Evolutionary conservation across 306 rosid species (phyloP).

Genomic region (Cucumis melo): DNA sequence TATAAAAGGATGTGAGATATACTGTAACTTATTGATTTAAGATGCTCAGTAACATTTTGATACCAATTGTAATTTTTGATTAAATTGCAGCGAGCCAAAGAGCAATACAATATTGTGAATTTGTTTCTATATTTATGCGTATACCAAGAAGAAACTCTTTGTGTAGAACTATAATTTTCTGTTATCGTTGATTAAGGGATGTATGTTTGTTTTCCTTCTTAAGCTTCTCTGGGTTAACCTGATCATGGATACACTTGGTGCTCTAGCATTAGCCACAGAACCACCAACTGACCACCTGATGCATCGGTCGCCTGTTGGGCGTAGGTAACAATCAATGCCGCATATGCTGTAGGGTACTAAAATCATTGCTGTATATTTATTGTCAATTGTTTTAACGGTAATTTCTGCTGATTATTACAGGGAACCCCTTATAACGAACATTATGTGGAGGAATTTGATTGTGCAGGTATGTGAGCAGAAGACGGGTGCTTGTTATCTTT

Average conservation of each 20-base stretch:
- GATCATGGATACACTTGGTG: conserved; percentile 98
- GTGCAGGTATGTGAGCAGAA: conserved; percentile 46
- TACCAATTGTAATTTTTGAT: not conserved
- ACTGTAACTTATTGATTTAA: not conserved
- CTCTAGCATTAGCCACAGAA: conserved; percentile 96
- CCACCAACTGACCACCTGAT: conserved; percentile 90
- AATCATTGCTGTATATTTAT: not conserved
- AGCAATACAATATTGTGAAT: not conserved
- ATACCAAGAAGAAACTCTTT: not conserved
- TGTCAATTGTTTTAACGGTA: not conserved
- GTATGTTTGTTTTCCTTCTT: conserved; percentile 13
- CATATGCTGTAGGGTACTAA: not conserved
- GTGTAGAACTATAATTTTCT: too few species aligned
- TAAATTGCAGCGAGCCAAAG: not conserved
- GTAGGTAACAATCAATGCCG: conserved; percentile 47
- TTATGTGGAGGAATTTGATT: conserved; percentile 93
- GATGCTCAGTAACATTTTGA: not conserved
- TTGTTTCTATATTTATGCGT: not conserved
- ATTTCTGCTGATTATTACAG: conserved; percentile 28
- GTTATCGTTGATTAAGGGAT: conserved; percentile 6
- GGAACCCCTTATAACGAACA: conserved; percentile 92
- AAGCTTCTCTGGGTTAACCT: conserved; percentile 97
- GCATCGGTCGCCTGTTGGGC: conserved; percentile 80
- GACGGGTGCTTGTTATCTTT: not conserved
- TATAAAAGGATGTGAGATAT: not conserved